Conservation (phyloP, 148 eudicot species). For the Rhododendron mucronatum region DNA sequence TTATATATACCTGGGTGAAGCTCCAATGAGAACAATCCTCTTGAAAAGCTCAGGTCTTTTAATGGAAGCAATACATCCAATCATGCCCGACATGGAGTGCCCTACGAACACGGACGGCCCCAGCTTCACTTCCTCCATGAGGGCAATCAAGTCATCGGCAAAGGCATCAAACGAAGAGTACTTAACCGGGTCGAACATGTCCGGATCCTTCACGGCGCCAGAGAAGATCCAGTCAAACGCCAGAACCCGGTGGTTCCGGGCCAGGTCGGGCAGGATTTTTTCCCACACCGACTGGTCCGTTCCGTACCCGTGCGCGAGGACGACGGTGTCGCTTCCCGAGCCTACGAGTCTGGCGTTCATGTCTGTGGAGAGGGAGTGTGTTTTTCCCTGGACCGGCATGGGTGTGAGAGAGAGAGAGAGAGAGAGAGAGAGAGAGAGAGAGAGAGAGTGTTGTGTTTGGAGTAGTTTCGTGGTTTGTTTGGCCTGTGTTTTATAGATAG, state of each 20-base stretch:
- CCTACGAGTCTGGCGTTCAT: conserved; percentile 68
- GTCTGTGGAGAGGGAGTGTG: conserved; percentile 37
- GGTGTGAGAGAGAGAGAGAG: background rate
- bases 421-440: background rate
- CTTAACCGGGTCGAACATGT: conserved; percentile 38
- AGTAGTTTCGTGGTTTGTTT: background rate
- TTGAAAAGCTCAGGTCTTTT: conserved; percentile 72
- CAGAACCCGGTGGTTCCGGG: conserved; percentile 38
- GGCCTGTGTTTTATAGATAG: background rate
- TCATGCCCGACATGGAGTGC: conserved; percentile 84
- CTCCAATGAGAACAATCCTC: conserved; percentile 63
- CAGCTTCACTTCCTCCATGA: conserved; percentile 66
- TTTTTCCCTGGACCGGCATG: conserved; percentile 49
- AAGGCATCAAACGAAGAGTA: conserved; percentile 55
- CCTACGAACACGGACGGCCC: conserved; percentile 54
- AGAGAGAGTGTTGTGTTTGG: background rate
- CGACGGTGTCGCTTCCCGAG: conserved; percentile 44
- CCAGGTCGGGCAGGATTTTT: conserved; percentile 44
- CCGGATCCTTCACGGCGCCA: conserved; percentile 29
- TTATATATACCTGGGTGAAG: conserved; percentile 57
- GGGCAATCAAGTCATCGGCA: conserved; percentile 62
- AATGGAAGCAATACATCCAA: conserved; percentile 83
- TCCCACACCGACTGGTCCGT: conserved; percentile 83
- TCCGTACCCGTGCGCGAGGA: conserved; percentile 82
- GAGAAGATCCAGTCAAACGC: conserved; percentile 78